Conservation (phyloP, 177 flowering plant genomes). For the Vitis hybrid region DNA sequence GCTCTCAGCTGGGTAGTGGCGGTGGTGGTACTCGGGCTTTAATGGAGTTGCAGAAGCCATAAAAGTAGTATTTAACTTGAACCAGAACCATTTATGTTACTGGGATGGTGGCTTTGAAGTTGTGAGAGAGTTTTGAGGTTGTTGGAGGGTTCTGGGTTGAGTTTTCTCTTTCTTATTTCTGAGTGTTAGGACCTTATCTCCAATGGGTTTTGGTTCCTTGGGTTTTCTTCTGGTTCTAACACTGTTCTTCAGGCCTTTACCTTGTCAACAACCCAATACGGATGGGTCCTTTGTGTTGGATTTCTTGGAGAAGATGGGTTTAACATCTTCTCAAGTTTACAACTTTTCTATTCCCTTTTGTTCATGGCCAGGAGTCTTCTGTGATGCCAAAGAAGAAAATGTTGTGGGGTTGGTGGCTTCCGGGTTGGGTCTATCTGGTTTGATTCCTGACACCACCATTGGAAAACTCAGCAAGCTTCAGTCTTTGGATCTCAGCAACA, state of each 20-base stretch:
- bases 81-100: constrained; percentile 3
- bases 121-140: constrained; percentile 11
- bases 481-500: constrained; percentile 76
- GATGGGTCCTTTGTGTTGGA: constrained; percentile 71
- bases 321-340: constrained; percentile 31
- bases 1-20: not conserved
- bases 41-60: constrained; percentile 8
- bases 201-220: constrained; percentile 49
- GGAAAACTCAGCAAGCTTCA: constrained; percentile 75
- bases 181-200: constrained; percentile 9
- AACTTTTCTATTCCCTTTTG: constrained; percentile 58
- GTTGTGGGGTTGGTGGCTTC: constrained; percentile 49
- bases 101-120: constrained; percentile 1
- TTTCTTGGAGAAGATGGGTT: constrained; percentile 65
- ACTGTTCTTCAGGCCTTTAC: constrained; percentile 38
- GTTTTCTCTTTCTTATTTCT: not conserved
- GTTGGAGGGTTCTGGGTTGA: not conserved
- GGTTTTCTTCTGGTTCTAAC: constrained; percentile 37
- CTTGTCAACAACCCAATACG: constrained; percentile 70
- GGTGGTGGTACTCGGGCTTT: constrained; percentile 2
- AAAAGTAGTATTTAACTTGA: not conserved
- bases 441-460: constrained; percentile 79
- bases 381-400: constrained; percentile 43
- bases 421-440: constrained; percentile 65
- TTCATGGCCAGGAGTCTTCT: constrained; percentile 69